Evolutionary conservation across 768 basidiomycete species (phyloP), one percentile per base, ranked within the genome.

Genomic region (Plicaturopsis crispa): DNA sequence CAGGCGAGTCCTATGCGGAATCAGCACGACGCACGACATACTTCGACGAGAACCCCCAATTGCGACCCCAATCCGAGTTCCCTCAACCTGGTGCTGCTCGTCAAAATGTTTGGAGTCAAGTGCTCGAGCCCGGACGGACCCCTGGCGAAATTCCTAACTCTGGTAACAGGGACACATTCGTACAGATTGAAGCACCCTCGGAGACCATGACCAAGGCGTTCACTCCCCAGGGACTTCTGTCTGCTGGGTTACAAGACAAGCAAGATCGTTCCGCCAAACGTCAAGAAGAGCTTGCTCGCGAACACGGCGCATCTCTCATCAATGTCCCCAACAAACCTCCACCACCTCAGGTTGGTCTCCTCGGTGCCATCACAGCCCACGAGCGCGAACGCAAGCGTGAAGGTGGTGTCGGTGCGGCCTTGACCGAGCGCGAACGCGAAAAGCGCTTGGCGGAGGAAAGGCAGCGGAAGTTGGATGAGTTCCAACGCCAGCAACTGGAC

Each of bases 301-400:
- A 96, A 62, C 80, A 73, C 5, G 96, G 96, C 20, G 86, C 78
- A 12, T 90, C 91, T 4, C 72, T 98, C 38, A 81, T 98, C 65
- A 93, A 94, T 56, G 89, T 99, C n/a, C 90, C 89, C 4, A 78
- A 81, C 53, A 94, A 94, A 55, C 91, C 93, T 0, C 91, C 89
- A 0, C 88, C 90, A 2, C 93, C 96, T 6, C 91, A 94, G 61
- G 89, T 86, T 31, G 96, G 96, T 26, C 72, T 98, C 31, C 78
- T 99, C 35, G 96, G 96, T 13, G 94, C 94, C 2, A 91, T 98
- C 50, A 91, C 91, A 31, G 88, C 85, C 6, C 91, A 96, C 56
- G 91, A 99, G 60, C 75, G 89, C 37, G 94, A 98, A 40, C 72
- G 90, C 43, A 90, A 94, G 54, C 80, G 91, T 20, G 92, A 94